Conservation (phyloP, 2,329 filamentous ascomycete species). For the Ascochyta rabiei region DNA sequence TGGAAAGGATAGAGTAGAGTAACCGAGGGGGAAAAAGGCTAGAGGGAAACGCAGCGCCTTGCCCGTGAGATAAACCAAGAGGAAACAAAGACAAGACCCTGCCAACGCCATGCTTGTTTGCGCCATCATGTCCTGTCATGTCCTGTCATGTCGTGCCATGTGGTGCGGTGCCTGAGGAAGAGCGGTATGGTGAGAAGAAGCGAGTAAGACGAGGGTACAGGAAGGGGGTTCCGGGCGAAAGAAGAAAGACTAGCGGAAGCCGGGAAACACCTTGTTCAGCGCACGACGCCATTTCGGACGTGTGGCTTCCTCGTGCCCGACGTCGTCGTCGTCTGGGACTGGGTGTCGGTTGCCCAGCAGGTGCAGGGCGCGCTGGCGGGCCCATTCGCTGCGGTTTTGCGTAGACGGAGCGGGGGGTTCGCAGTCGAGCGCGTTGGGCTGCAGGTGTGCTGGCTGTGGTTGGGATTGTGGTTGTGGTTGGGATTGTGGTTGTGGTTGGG, state of each 20-base stretch:
- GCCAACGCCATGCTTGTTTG: no score
- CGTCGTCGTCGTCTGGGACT: conserved; percentile 34
- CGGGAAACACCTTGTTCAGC: conserved; percentile 44
- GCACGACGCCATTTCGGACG: conserved; percentile 35
- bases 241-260: conserved; percentile 28
- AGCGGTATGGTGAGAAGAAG: not conserved
- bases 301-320: conserved; percentile 2
- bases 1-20: no score
- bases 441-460: not conserved
- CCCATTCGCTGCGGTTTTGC: conserved; percentile 52
- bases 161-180: no score
- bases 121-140: no score
- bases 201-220: no score
- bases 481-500: not conserved
- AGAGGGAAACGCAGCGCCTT: no score
- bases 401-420: conserved; percentile 13
- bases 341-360: conserved; percentile 47
- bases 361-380: conserved; percentile 52
- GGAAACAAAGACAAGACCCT: no score
- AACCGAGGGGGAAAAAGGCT: no score
- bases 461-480: no score
- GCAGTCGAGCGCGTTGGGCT: conserved; percentile 16
- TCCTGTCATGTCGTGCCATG: no score
- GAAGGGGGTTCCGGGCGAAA: no score
- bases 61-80: no score